Conservation (phyloP, 257 asterid species). For the Agastache rugosa region DNA sequence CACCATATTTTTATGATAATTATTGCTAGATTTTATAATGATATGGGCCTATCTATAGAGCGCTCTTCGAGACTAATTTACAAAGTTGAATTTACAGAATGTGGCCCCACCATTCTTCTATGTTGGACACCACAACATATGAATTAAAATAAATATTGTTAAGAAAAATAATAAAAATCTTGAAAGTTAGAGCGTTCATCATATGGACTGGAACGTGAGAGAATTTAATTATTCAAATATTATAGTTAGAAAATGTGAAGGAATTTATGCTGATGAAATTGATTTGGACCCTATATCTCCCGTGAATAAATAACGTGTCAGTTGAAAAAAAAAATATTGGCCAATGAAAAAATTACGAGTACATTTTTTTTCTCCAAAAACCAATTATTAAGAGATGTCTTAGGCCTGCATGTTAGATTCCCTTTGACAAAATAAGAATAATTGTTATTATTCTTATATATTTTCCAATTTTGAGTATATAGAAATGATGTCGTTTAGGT, state of each 20-base stretch:
- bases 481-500: no score
- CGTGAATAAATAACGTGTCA: not conserved
- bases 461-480: no score
- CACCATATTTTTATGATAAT: slow-evolving; percentile 6
- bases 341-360: no score
- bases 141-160: not conserved
- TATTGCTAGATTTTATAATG: slow-evolving; percentile 4
- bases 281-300: not conserved
- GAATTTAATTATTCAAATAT: no score
- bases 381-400: not conserved
- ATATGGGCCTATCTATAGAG: not conserved
- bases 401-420: no score
- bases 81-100: slow-evolving; percentile 15
- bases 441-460: no score
- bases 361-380: not conserved
- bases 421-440: no score
- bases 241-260: not conserved
- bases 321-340: no score
- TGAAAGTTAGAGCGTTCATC: not conserved
- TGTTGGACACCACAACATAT: not conserved
- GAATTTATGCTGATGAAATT: slow-evolving; percentile 17
- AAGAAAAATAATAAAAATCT: not conserved
- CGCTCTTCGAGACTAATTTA: not conserved
- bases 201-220: no score
- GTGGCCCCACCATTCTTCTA: not conserved